Evolutionary conservation across 1,139 yeast species (phyloP).

Genomic region (Arxiozyma heterogenica): DNA sequence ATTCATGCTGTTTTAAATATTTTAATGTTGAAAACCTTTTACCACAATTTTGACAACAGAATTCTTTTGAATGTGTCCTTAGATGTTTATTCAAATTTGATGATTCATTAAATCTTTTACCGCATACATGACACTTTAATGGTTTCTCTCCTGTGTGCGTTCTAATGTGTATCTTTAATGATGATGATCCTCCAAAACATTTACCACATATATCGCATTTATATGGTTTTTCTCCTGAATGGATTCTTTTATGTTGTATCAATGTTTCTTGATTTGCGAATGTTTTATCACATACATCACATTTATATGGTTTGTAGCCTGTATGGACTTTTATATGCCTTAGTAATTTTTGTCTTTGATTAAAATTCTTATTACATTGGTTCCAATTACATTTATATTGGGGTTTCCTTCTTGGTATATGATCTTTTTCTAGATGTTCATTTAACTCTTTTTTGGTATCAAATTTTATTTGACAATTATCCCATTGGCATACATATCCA

Average conservation of each 20-base stretch:
- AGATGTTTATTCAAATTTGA: conserved; percentile 84
- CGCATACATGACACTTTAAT: conserved; percentile 71
- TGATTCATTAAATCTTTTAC: conserved; percentile 77
- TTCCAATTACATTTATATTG: conserved; percentile 69
- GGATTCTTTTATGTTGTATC: conserved; percentile 65
- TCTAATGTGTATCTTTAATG: conserved; percentile 57
- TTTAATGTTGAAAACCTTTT: conserved; percentile 37
- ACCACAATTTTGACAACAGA: conserved; percentile 44
- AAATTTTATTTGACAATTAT: conserved; percentile 43
- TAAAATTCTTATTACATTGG: conserved; percentile 65
- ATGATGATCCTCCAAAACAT: conserved; percentile 49
- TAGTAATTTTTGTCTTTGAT: conserved; percentile 75
- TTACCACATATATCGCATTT: conserved; percentile 60
- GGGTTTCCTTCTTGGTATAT: conserved; percentile 67
- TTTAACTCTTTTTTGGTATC: conserved; percentile 51
- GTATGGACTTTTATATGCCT: conserved; percentile 89
- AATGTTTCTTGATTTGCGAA: conserved; percentile 54
- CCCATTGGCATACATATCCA: conserved; percentile 22
- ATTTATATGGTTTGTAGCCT: conserved; percentile 65
- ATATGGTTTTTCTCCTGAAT: conserved; percentile 84
- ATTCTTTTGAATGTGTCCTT: conserved; percentile 51
- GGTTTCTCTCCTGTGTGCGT: conserved; percentile 94
- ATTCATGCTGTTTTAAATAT: conserved; percentile 11
- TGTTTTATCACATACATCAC: conserved; percentile 54
- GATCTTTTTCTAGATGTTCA: conserved; percentile 55